Percentiles rank a stretch among this genome's conserved stretches.
Conservation (phyloP, 2,329 filamentous ascomycete genomes). For the Colletotrichum zoysiae region DNA sequence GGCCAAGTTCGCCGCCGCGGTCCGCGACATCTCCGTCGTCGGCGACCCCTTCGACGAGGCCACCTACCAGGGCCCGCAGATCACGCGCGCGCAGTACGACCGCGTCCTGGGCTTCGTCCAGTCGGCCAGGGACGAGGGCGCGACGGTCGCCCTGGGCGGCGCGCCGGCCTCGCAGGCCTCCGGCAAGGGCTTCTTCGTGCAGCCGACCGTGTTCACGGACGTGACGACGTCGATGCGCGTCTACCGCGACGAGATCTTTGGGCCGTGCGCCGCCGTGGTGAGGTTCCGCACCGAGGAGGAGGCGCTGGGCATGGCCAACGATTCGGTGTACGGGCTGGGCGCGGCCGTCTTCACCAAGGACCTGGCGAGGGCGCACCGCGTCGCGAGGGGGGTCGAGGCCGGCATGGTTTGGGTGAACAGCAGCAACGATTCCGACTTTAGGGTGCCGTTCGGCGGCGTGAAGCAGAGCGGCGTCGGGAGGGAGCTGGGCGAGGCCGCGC, state of each 20-base stretch:
- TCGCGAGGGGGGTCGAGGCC: conserved; percentile 64
- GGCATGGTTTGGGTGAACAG: conserved; percentile 61
- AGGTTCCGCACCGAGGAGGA: conserved; percentile 51
- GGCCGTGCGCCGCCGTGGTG: conserved; percentile 47
- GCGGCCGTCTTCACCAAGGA: conserved; percentile 69
- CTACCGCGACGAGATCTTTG: conserved; percentile 51
- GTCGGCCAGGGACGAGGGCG: conserved; percentile 71
- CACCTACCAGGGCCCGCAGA: conserved; percentile 77
- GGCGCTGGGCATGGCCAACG: conserved; percentile 50
- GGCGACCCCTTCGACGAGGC: conserved; percentile 74
- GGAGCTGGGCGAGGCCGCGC: conserved; percentile 49
- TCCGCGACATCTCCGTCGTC: conserved; percentile 67
- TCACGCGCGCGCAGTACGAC: conserved; percentile 74
- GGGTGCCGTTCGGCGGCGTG: conserved; percentile 51
- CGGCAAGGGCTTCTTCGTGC: conserved; percentile 54
- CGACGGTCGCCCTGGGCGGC: conserved; percentile 60
- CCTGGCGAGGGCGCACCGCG: conserved; percentile 55
- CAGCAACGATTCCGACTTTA: conserved; percentile 50
- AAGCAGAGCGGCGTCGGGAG: conserved; percentile 51
- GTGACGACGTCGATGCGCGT: conserved; percentile 46
- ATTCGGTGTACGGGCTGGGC: conserved; percentile 68
- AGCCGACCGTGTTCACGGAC: conserved; percentile 48
- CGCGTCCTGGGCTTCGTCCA: conserved; percentile 75
- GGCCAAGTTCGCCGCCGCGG: conserved; percentile 68
- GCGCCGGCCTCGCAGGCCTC: conserved; percentile 58